Percentiles rank a stretch among this genome's conserved stretches.
phyloP scores from a whole-genome alignment of 2,329 filamentous ascomycete species.

The Scorias spongiosa region DNA sequence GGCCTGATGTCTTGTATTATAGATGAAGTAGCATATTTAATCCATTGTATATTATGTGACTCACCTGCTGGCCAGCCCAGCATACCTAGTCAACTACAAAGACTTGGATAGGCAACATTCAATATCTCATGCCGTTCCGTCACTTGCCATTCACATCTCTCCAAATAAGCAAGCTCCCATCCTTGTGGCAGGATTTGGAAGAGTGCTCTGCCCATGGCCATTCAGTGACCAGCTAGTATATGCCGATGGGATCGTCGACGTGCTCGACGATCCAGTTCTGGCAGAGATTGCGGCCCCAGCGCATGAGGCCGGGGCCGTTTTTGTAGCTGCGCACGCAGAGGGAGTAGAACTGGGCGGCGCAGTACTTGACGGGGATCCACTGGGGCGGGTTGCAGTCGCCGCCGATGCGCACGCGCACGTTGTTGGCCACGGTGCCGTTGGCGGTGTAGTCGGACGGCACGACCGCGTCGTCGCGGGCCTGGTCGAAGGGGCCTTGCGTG shows the following conservation, averaged over 20 bases:
- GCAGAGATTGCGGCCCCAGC: background rate
- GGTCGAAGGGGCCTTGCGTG: conserved; percentile 1
- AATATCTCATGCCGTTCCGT: no score
- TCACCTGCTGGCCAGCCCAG: no score
- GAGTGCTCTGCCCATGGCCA: no score
- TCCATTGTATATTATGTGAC: no score
- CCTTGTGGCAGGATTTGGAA: no score
- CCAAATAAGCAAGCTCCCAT: no score
- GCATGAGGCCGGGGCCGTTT: background rate
- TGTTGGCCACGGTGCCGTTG: conserved; percentile 5
- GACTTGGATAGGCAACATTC: no score
- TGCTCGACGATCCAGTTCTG: background rate
- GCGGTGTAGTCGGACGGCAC: conserved; percentile 6
- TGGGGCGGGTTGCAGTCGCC: conserved; percentile 8
- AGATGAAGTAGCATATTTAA: no score
- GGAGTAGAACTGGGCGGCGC: conserved; percentile 10
- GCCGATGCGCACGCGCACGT: conserved; percentile 2
- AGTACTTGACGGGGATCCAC: conserved; percentile 12
- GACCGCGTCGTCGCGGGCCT: conserved; percentile 6
- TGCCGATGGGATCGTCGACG: no score
- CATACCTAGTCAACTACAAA: no score
- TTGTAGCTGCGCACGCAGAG: conserved; percentile 7
- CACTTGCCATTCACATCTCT: no score
- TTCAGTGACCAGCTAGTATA: no score
- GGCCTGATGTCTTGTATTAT: background rate